These are phyloP conservation scores for Manihot esculenta DNA, from an alignment of 441 rosid genomes.

Conservation along the genomic window DNA sequence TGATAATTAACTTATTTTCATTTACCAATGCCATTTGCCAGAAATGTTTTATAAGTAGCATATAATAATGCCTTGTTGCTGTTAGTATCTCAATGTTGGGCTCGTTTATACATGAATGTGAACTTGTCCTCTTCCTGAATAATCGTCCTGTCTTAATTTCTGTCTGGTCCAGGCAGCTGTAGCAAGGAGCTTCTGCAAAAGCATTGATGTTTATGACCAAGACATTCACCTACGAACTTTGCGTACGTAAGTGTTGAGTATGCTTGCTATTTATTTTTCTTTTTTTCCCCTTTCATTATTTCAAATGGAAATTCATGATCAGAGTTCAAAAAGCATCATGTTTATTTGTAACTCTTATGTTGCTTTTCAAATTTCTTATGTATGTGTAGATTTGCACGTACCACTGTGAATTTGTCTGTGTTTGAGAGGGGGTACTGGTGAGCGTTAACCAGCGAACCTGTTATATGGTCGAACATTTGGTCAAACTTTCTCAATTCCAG, in stretches of 20 bases:
- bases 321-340: background rate
- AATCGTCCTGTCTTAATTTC: background rate
- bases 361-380: background rate
- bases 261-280: background rate
- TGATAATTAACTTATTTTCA: background rate
- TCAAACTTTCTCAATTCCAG: background rate
- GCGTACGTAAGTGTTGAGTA: conserved; percentile 42
- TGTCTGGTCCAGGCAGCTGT: conserved; percentile 53
- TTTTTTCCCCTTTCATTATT: background rate
- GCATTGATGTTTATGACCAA: conserved; percentile 67
- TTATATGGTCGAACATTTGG: background rate
- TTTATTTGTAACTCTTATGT: background rate
- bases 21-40: background rate
- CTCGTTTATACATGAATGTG: background rate
- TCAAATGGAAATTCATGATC: background rate
- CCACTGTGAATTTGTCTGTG: background rate
- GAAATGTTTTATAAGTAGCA: background rate
- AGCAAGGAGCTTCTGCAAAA: conserved; percentile 58
- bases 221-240: conserved; percentile 62
- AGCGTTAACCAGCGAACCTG: background rate
- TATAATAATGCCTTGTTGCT: too few species aligned
- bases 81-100: background rate
- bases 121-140: background rate
- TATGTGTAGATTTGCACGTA: background rate
- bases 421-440: background rate